Base-by-base conservation (phyloP, 1,139 yeast species). In the Taphrina pruni region DNA sequence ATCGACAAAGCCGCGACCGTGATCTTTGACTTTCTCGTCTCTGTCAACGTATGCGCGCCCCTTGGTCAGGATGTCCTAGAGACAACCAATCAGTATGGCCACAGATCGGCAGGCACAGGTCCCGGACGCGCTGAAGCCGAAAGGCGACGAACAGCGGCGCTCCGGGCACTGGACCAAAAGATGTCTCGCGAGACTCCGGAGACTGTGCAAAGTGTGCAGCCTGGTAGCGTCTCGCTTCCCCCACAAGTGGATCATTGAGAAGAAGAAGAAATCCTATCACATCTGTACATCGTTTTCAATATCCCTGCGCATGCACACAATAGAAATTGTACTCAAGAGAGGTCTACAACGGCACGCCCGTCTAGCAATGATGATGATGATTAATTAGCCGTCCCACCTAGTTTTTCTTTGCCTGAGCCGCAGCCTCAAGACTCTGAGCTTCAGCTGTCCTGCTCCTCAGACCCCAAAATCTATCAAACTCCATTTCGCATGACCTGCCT, bases 1-100 rank as follows among this genome's bases (percentile, higher is more conserved):
- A 78, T 91, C 65, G 79, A 82, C 4, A 85, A 86, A 0, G 75
- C 87, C 0, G 86, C 89, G 71, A 81, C 86, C 70, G 79, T 80
- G 6, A 74, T 84, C 17, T 90, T 87, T 77, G 84, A 85, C 66
- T 69, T 84, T 1, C 73, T 81, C 35, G 87, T 85, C 11, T 81
- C 85, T 43, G 73, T 87, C 51, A 86, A 86, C 5, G 67, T 89
- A 0, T 80, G 90, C 60, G 82, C 86, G 52, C 88, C 92, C 2
- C 90, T 90, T 78, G 85, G 87, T 72, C 88, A 85, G 71, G 88
- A 83, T 68, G 84, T 82, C 70, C 78, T 77, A 17, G 81, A 77
- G 72, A 82, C 60, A 7, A 52, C 70, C 54, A 70, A 72, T 58
- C 55, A 54, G 17, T 64, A 21, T 36, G 67, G 67, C 20, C 50